These are phyloP conservation scores for Phaeophleospora eucalypticola DNA, from an alignment of 2,329 filamentous ascomycete species.

Conservation along the genomic window DNA sequence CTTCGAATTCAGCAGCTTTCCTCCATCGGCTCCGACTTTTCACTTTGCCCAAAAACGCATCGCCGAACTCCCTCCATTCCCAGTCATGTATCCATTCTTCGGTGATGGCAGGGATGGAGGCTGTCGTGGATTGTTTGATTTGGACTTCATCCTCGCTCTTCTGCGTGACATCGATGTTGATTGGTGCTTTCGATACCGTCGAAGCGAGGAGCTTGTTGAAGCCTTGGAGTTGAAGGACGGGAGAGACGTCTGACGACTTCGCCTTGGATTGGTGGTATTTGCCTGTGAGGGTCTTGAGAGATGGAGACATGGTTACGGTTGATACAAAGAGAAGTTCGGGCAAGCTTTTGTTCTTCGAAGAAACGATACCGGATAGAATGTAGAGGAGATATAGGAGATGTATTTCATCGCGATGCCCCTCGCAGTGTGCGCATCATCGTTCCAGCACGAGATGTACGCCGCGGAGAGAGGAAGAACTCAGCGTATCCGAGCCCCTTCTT, in stretches of 20 bases:
- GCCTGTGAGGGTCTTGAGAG: constrained; percentile 7
- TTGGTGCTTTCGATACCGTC: constrained; percentile 7
- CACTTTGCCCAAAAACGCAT: constrained; percentile 5
- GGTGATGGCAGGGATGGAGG: constrained; percentile 30
- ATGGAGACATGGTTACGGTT: background rate
- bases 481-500: too few relatives aligned
- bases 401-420: too few relatives aligned
- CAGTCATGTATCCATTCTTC: constrained; percentile 7
- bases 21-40: constrained; percentile 3
- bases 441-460: too few relatives aligned
- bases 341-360: too few relatives aligned
- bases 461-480: too few relatives aligned
- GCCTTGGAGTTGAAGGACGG: constrained; percentile 6
- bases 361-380: too few relatives aligned
- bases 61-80: constrained; percentile 7
- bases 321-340: too few relatives aligned
- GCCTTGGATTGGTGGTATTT: constrained; percentile 5
- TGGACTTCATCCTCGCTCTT: constrained; percentile 1
- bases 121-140: constrained; percentile 20
- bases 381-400: too few relatives aligned
- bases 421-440: too few relatives aligned
- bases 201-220: constrained; percentile 7
- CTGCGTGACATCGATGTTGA: constrained; percentile 5
- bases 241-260: constrained; percentile 4
- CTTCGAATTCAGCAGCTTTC: constrained; percentile 1